Percentiles rank a stretch among this genome's conserved stretches.
Conservation (phyloP, 139 green algal species). For the Chlorella sp. region DNA sequence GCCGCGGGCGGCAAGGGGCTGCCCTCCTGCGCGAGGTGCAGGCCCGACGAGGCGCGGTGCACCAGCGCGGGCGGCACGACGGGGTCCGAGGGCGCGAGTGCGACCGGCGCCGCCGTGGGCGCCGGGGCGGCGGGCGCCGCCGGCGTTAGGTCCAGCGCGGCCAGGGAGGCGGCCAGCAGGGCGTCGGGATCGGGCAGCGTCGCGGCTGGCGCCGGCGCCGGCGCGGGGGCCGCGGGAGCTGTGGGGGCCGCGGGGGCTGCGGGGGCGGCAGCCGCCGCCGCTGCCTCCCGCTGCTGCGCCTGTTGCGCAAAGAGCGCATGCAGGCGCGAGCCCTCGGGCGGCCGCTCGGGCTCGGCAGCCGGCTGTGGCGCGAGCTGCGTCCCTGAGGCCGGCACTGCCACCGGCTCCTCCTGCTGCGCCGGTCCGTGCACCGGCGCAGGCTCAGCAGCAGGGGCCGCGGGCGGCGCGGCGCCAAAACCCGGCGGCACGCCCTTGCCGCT, state of each 20-base stretch:
- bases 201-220: background rate
- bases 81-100: background rate
- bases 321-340: too few relatives aligned
- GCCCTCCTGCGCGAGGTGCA: slow-evolving; percentile 1
- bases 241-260: background rate
- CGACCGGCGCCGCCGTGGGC: background rate
- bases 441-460: background rate
- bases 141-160: background rate
- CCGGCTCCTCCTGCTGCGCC: background rate
- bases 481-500: slow-evolving; percentile 29
- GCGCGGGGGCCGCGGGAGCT: background rate
- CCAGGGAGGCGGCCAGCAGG: slow-evolving; percentile 8
- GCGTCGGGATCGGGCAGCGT: slow-evolving; percentile 15
- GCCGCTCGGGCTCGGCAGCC: too few relatives aligned
- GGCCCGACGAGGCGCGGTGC: background rate
- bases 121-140: background rate
- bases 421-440: background rate
- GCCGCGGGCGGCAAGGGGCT: slow-evolving; percentile 5
- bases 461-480: slow-evolving; percentile 21
- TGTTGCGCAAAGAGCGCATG: too few relatives aligned
- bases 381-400: too few relatives aligned
- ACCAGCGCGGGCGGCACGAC: slow-evolving; percentile 15
- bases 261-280: background rate
- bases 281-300: slow-evolving; percentile 10
- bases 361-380: too few relatives aligned